Percentiles rank a stretch among this genome's conserved stretches.
phyloP scores from a whole-genome alignment of 2,329 filamentous ascomycete species.

The Mollisiaceae sp. region DNA sequence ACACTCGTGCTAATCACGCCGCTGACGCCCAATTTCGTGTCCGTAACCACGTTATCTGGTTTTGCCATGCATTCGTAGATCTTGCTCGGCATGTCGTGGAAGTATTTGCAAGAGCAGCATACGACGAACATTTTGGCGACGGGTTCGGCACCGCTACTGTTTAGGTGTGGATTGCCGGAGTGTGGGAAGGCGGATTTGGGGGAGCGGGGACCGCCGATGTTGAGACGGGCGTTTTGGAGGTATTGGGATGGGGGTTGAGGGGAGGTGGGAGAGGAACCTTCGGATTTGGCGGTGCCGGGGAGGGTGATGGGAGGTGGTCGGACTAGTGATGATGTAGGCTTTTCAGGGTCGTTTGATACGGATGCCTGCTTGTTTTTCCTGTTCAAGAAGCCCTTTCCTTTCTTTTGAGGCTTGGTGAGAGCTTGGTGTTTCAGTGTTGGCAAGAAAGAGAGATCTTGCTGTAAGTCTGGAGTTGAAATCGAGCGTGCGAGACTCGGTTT shows the following conservation, averaged over 20 bases:
- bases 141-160: slow-evolving; percentile 28
- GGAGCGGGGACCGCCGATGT: slow-evolving; percentile 18
- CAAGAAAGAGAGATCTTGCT: slow-evolving; percentile 42
- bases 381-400: slow-evolving; percentile 34
- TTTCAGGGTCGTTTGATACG: slow-evolving; percentile 27
- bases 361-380: slow-evolving; percentile 37
- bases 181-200: slow-evolving; percentile 17
- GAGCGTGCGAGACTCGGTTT: slow-evolving; percentile 26
- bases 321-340: slow-evolving; percentile 14
- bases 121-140: slow-evolving; percentile 68
- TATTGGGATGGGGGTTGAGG: slow-evolving; percentile 26
- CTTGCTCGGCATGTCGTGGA: slow-evolving; percentile 68
- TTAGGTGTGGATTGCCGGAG: slow-evolving; percentile 10
- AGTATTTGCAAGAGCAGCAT: slow-evolving; percentile 68
- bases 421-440: slow-evolving; percentile 49
- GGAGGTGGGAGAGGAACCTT: slow-evolving; percentile 26
- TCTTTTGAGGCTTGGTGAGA: slow-evolving; percentile 39
- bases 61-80: slow-evolving; percentile 69
- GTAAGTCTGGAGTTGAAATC: slow-evolving; percentile 33
- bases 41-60: slow-evolving; percentile 59
- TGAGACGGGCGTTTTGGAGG: slow-evolving; percentile 35
- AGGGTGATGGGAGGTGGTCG: slow-evolving; percentile 23
- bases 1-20: slow-evolving; percentile 65
- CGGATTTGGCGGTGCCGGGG: slow-evolving; percentile 23
- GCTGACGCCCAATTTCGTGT: slow-evolving; percentile 56